phyloP scores from a whole-genome alignment of 192 early-diverging fungal species.

The Linnemannia schmuckeri region DNA sequence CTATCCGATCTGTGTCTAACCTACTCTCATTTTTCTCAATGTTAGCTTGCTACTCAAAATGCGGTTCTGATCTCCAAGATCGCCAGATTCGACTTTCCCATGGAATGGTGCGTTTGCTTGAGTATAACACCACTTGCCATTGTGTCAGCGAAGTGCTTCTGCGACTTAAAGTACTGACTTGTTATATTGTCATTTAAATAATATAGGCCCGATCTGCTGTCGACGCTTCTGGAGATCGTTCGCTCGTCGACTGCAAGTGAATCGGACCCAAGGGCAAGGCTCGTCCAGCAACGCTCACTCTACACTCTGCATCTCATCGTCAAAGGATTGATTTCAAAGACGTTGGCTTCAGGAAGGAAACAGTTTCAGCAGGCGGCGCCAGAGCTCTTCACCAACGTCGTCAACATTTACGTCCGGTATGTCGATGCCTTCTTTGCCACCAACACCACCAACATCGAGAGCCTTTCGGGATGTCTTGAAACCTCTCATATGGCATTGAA shows the following conservation, averaged over 20 bases:
- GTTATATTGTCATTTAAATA: neutral
- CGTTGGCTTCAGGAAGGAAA: constrained; percentile 72
- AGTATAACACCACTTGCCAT: neutral
- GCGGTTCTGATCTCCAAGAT: constrained; percentile 85
- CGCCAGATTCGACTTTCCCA: constrained; percentile 88
- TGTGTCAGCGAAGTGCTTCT: neutral
- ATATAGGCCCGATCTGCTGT: constrained; percentile 72
- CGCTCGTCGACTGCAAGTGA: constrained; percentile 61
- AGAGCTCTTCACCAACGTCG: constrained; percentile 75
- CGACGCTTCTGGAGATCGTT: constrained; percentile 67
- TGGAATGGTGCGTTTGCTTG: constrained; percentile 76
- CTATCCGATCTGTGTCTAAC: neutral
- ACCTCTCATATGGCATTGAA: constrained; percentile 78
- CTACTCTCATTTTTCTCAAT: neutral
- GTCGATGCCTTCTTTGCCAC: constrained; percentile 66
- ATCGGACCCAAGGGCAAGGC: constrained; percentile 45
- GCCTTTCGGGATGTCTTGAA: constrained; percentile 62
- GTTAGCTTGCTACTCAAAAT: constrained; percentile 78
- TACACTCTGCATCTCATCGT: constrained; percentile 81
- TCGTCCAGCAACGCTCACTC: constrained; percentile 78
- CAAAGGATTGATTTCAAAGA: constrained; percentile 80
- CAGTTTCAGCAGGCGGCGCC: constrained; percentile 78
- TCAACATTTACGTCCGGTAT: constrained; percentile 74
- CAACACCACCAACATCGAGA: constrained; percentile 57
- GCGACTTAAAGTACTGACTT: neutral